Percentiles rank a stretch among this genome's conserved stretches.
Evolutionary conservation across 306 rosid species (phyloP).

Genomic region (Castanea crenata): DNA sequence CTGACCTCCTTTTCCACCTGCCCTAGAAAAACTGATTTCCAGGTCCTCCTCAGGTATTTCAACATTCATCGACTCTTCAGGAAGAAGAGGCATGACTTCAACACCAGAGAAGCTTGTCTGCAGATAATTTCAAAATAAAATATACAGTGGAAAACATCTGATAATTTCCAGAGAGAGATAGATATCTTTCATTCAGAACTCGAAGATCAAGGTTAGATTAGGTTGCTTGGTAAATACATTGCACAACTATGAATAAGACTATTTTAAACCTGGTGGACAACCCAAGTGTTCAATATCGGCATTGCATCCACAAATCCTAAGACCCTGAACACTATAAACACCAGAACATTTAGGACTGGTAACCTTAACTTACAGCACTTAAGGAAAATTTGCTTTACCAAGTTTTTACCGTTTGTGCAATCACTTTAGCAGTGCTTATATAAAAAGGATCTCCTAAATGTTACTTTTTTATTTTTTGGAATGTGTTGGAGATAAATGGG

Average conservation of each 20-base stretch:
- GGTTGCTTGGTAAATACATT: background rate
- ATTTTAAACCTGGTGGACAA: background rate
- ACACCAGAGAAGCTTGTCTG: constrained; percentile 98
- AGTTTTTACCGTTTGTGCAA: background rate
- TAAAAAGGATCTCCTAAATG: too few species aligned
- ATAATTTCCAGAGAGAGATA: constrained; percentile 5
- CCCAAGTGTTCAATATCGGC: background rate
- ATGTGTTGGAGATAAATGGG: background rate
- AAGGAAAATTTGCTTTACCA: background rate
- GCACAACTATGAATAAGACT: background rate
- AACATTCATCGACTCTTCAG: constrained; percentile 78
- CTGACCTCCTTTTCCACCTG: constrained; percentile 98
- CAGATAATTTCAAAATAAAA: constrained; percentile 19
- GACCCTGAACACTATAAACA: background rate
- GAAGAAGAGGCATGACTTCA: constrained; percentile 96
- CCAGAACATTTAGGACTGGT: background rate
- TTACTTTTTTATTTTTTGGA: background rate
- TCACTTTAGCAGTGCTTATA: too few species aligned
- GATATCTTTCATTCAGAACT: background rate
- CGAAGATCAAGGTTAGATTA: background rate
- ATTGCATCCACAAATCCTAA: background rate
- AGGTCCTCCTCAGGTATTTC: constrained; percentile 96
- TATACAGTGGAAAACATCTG: background rate
- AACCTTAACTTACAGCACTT: background rate
- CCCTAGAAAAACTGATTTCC: constrained; percentile 84